Percentiles rank a stretch among this genome's conserved stretches.
These are phyloP conservation scores for Hydnomerulius pinastri DNA, from an alignment of 768 basidiomycete species.

Conservation along the genomic window DNA sequence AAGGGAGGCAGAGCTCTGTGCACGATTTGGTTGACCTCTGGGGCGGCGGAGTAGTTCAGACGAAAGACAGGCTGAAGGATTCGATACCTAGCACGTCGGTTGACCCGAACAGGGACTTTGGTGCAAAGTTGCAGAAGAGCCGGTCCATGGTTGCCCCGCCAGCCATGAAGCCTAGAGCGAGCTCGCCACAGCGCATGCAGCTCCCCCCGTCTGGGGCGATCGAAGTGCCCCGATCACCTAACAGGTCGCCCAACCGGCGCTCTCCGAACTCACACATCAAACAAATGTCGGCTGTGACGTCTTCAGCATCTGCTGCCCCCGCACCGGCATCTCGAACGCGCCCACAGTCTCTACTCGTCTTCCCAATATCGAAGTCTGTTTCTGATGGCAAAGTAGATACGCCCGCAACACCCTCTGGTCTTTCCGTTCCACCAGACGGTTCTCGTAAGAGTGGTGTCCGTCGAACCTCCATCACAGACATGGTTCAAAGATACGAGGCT, in stretches of 20 bases:
- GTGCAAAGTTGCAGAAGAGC: conserved; percentile 19
- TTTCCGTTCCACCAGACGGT: conserved; percentile 51
- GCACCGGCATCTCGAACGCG: conserved; percentile 52
- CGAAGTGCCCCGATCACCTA: conserved; percentile 28
- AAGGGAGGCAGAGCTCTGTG: conserved; percentile 74
- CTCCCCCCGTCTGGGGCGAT: conserved; percentile 14
- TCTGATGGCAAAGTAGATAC: conserved; percentile 42
- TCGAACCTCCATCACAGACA: conserved; percentile 81
- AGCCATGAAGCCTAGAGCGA: conserved; percentile 19
- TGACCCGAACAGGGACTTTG: conserved; percentile 15
- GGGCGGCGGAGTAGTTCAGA: conserved; percentile 53
- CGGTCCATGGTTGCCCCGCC: conserved; percentile 20
- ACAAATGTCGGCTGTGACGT: conserved; percentile 29
- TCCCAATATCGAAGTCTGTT: conserved; percentile 47
- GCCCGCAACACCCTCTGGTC: conserved; percentile 34
- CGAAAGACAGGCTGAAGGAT: conserved; percentile 45
- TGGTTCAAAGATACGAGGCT: conserved; percentile 82
- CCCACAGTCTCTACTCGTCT: conserved; percentile 82
- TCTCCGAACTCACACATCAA: conserved; percentile 32
- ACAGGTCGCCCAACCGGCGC: conserved; percentile 29
- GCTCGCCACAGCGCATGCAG: conserved; percentile 28
- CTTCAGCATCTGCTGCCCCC: conserved; percentile 22
- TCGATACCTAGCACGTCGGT: conserved; percentile 15
- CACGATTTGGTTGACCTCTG: conserved; percentile 82
- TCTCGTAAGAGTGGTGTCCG: conserved; percentile 43